Base-by-base conservation (phyloP, 257 asterid species). In the Penstemon eatonii region DNA sequence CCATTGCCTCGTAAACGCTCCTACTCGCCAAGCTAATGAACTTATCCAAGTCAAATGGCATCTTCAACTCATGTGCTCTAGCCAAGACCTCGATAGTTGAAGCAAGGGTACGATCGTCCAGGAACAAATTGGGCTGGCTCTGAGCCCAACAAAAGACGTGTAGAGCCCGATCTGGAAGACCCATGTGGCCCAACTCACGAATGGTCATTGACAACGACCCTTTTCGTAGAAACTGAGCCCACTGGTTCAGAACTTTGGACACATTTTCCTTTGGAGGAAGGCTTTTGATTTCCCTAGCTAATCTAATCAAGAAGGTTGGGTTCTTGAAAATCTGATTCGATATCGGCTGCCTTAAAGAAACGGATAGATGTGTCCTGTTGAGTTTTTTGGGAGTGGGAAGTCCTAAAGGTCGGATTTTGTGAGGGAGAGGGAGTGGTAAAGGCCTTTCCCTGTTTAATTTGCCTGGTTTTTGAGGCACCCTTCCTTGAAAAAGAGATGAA, bases 401-500 rank as follows among this genome's bases (percentile, higher is more conserved):
- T 56, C 93, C 87, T 37, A 82, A 74, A 62, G 96, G 92, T 42
- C 85, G 81, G 54, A 73, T 81, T 80, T 82, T 87, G 90, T 80
- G 79, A 63, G 96, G 96, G 36, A 85, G 67, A 10, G 96, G 83
- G 44, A 89, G 84, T 0, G 97, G 96, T 6, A 78, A 77, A 66
- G 89, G 87, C 78, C 95, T 86, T 57, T 82, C 76, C 74, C 96
- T 70, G n/a, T 65, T 52, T 79, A 67, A 71, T 9, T 81, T 83
- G 63, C 96, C 91, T 8, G 97, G 96, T 65, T 87, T 91, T 73
- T 91, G 93, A 78, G 95, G 95, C 56, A 91, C 33, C 33, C 33
- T 25, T 25, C 33, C 33, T 25, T 25, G 33, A 25, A 25, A 25
- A 25, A 25, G 33, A 73, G 63, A 96, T 79, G 38, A 86, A 87